Percentiles rank a stretch among this genome's conserved stretches.
Evolutionary conservation across 1,139 yeast species (phyloP).

Genomic region (Pichia sorboxylosa): DNA sequence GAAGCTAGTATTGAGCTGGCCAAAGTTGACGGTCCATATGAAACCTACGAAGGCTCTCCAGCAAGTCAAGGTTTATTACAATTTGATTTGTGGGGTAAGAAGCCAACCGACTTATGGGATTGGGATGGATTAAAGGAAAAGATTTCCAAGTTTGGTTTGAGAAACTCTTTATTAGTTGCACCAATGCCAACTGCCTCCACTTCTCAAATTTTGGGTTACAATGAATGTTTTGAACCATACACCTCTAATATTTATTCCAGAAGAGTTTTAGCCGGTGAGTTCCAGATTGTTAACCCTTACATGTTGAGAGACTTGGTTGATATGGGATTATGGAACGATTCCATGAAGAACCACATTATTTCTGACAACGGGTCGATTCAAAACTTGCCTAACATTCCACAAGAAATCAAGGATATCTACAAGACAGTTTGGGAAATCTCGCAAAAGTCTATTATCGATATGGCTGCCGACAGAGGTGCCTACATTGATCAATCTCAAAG

Average conservation of each 20-base stretch:
- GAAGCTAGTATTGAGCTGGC: constrained; percentile 49
- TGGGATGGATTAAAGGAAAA: constrained; percentile 38
- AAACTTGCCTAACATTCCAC: constrained; percentile 63
- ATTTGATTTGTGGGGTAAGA: constrained; percentile 46
- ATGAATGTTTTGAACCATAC: constrained; percentile 49
- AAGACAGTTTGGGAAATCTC: constrained; percentile 96
- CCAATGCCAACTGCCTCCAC: constrained; percentile 61
- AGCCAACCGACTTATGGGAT: constrained; percentile 45
- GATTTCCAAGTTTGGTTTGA: constrained; percentile 33
- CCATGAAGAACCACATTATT: constrained; percentile 69
- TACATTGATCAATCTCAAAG: constrained; percentile 93
- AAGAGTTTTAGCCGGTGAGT: constrained; percentile 48
- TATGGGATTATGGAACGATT: constrained; percentile 38
- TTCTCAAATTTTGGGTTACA: constrained; percentile 46
- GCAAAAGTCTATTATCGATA: constrained; percentile 75
- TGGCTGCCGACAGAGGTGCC: constrained; percentile 94
- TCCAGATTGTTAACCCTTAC: constrained; percentile 44
- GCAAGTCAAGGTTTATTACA: constrained; percentile 47
- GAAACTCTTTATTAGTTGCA: constrained; percentile 47
- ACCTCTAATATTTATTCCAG: constrained; percentile 47
- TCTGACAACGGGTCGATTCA: constrained; percentile 82
- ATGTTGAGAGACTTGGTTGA: constrained; percentile 39
- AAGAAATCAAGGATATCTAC: constrained; percentile 64
- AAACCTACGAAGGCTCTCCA: constrained; percentile 44
- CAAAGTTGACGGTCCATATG: constrained; percentile 34